Evolutionary conservation across 805 yeast species (phyloP), one percentile per base, ranked within the genome.

Genomic region (Pichia cabralensis): DNA sequence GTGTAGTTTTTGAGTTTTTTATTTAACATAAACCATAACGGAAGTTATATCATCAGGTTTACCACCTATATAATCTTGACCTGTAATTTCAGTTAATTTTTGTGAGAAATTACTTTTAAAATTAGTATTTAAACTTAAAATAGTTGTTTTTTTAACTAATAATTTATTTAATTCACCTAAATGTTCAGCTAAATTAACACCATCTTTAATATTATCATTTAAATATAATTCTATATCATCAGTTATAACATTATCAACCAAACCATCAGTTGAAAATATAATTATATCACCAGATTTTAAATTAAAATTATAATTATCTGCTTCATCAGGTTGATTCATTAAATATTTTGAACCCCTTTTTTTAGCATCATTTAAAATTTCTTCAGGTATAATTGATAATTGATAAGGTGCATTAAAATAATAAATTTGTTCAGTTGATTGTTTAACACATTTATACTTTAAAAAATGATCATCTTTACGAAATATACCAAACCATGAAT

Each of bases 1-100:
- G n/a, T n/a, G n/a, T n/a, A n/a, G n/a, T n/a, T n/a, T n/a, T n/a
- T n/a, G n/a, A n/a, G n/a, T n/a, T n/a, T n/a, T 5, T 40, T 38
- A 55, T 28, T 49, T 62, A 22, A 82, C 85, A 49, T 73, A 69
- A 28, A 85, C 76, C 49, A 83, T 67, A 2, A 88, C 80, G 13
- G 80, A 73, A 1, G 97, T 85, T 25, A 92, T 80, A 57, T 89
- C 98, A 59, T 89, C 98, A 30, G 86, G 94, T 60, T 89, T 89
- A 11, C 98, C 98, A 22, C 98, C 97, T 39, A 74, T 64, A 50
- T 82, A 81, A 28, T 66, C 62, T 49, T 76, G 80, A 3, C 80
- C 80, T 2, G 84, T 72, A 33, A 79, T 53, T 44, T 73, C 64
- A 9, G 78, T 65, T 36, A 81, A 63, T 49, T 79, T 83, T 56